Conservation (phyloP, 208 protist genomes). For the Trypanosoma mega region DNA sequence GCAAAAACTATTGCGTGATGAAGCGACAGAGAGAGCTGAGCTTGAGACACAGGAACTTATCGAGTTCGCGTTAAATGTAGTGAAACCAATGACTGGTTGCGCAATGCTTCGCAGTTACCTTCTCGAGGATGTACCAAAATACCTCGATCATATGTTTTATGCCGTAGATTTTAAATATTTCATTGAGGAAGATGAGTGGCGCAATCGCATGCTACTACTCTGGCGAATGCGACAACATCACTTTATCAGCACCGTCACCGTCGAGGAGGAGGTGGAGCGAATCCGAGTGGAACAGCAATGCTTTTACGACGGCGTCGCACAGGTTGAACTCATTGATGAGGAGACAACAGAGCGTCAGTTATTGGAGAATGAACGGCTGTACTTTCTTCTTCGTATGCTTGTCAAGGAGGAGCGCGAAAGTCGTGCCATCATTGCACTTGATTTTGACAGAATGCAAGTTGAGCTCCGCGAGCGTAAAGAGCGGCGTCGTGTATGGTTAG, state of each 20-base stretch:
- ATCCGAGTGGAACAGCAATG: constrained; percentile 25
- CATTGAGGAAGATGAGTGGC: constrained; percentile 46
- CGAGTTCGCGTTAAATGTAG: constrained; percentile 10
- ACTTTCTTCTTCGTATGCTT: constrained; percentile 35
- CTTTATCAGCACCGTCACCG: constrained; percentile 30
- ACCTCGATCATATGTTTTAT: constrained; percentile 25
- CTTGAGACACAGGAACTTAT: constrained; percentile 28
- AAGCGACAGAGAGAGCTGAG: constrained; percentile 16
- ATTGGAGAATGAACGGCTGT: constrained; percentile 28
- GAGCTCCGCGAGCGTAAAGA: background rate
- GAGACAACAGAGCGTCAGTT: constrained; percentile 13
- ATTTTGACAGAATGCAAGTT: background rate
- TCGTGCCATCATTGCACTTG: constrained; percentile 11
- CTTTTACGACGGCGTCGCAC: constrained; percentile 22
- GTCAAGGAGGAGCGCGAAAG: constrained; percentile 25
- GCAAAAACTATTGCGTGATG: constrained; percentile 21
- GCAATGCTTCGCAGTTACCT: constrained; percentile 10
- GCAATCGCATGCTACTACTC: constrained; percentile 40
- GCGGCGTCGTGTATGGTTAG: background rate
- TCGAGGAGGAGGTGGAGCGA: constrained; percentile 21
- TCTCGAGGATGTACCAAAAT: constrained; percentile 14
- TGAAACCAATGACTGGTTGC: constrained; percentile 23
- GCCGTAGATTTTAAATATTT: constrained; percentile 10
- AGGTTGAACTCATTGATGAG: constrained; percentile 20
- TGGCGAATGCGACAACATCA: constrained; percentile 57